phyloP scores from a whole-genome alignment of 2,329 filamentous ascomycete species.

The Phoma sp. region DNA sequence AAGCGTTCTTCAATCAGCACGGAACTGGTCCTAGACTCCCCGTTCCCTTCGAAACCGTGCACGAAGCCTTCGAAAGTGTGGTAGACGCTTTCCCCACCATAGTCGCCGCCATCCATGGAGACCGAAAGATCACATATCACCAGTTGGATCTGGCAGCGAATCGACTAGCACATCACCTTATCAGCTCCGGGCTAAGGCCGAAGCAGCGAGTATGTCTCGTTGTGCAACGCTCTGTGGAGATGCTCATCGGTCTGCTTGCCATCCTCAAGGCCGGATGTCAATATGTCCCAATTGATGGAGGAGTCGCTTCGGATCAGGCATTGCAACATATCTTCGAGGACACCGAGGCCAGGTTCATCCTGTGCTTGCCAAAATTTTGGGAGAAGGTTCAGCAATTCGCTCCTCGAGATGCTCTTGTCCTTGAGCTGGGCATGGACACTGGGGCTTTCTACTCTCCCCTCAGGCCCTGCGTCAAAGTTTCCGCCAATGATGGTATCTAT shows the following conservation, averaged over 20 bases:
- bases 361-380: slow-evolving; percentile 54
- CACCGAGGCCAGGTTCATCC: slow-evolving; percentile 52
- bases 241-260: slow-evolving; percentile 64
- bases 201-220: slow-evolving; percentile 60
- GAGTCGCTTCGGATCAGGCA: slow-evolving; percentile 43
- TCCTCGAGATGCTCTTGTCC: slow-evolving; percentile 20
- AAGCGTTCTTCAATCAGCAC: slow-evolving; percentile 27
- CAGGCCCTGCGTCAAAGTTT: slow-evolving; percentile 27
- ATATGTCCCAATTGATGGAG: slow-evolving; percentile 65
- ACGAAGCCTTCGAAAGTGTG: slow-evolving; percentile 38
- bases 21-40: slow-evolving; percentile 29
- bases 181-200: slow-evolving; percentile 34
- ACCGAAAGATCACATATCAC: slow-evolving; percentile 35
- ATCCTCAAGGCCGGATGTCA: slow-evolving; percentile 65
- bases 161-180: slow-evolving; percentile 40
- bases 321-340: slow-evolving; percentile 59
- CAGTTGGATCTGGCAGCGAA: slow-evolving; percentile 40
- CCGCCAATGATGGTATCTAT: slow-evolving; percentile 38
- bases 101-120: slow-evolving; percentile 31
- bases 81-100: slow-evolving; percentile 30
- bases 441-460: slow-evolving; percentile 30
- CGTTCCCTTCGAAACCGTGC: slow-evolving; percentile 27
- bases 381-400: slow-evolving; percentile 33
- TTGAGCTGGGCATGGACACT: slow-evolving; percentile 29
- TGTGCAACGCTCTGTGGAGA: slow-evolving; percentile 61